phyloP scores from a whole-genome alignment of 305 asterid genomes.

The Solanum chacoense region DNA sequence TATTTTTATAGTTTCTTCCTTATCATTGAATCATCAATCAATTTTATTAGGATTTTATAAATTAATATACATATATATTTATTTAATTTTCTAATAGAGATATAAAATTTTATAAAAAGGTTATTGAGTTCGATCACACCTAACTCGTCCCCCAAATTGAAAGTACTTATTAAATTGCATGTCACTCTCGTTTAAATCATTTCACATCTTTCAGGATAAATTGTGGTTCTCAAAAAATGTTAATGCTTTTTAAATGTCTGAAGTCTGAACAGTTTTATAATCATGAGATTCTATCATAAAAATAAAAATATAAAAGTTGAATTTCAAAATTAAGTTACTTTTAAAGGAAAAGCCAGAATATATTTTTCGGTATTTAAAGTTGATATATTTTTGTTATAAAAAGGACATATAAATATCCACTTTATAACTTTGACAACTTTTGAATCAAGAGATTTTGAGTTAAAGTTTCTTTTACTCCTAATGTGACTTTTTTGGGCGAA shows the following conservation, averaged over 20 bases:
- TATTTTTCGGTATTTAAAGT: neutral
- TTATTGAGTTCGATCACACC: too few relatives aligned
- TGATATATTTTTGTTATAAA: neutral
- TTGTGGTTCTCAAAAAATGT: neutral
- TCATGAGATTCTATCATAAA: neutral
- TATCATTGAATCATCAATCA: too few relatives aligned
- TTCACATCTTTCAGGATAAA: neutral
- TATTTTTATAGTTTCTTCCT: fast-evolving
- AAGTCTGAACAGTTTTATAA: neutral
- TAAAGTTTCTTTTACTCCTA: too few relatives aligned
- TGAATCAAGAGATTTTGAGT: fast-evolving
- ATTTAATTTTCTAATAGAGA: too few relatives aligned
- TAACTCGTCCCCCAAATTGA: neutral
- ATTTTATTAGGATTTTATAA: too few relatives aligned
- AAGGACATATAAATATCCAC: neutral
- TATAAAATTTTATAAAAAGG: too few relatives aligned
- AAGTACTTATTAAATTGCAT: too few relatives aligned
- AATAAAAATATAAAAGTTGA: neutral
- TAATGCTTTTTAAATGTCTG: neutral
- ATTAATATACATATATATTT: too few relatives aligned
- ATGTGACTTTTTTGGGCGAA: too few relatives aligned
- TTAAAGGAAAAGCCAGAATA: fast-evolving
- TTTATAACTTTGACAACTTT: neutral
- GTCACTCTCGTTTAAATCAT: neutral
- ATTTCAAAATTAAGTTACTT: neutral